phyloP scores from a whole-genome alignment of 495 filamentous ascomycete species.

The Trichoderma orchidacearum region DNA sequence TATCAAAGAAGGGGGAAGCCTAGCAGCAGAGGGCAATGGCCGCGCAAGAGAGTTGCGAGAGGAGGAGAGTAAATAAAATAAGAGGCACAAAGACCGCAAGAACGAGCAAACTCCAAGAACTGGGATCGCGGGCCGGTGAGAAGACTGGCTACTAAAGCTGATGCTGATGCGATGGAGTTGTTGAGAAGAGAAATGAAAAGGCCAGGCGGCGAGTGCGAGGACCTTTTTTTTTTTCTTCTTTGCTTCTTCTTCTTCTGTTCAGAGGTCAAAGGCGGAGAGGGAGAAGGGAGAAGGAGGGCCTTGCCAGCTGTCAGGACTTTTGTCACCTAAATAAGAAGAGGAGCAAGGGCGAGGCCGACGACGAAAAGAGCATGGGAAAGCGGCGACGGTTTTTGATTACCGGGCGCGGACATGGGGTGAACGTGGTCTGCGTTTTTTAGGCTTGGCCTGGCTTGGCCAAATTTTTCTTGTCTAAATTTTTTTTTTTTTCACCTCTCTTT shows the following conservation, averaged over 20 bases:
- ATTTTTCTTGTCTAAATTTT: background rate
- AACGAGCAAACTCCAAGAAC: background rate
- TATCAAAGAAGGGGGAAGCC: background rate
- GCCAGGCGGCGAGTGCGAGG: background rate
- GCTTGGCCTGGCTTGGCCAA: background rate
- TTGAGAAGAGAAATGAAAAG: background rate
- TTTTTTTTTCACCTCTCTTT: background rate
- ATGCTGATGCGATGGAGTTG: constrained; percentile 1
- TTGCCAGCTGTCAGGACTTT: background rate
- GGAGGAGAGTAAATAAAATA: background rate
- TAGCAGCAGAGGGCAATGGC: background rate
- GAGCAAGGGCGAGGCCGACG: background rate
- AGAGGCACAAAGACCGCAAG: background rate
- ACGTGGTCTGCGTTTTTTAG: too few relatives aligned
- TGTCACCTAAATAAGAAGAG: constrained; percentile 1
- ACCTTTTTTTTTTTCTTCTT: background rate
- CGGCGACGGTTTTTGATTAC: background rate
- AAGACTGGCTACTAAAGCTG: background rate
- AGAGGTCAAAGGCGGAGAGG: background rate
- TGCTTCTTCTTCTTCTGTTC: background rate
- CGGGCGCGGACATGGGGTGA: background rate
- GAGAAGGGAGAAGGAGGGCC: background rate
- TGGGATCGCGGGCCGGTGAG: background rate
- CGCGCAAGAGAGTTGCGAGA: constrained; percentile 12
- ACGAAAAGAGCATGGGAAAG: background rate